A percentile compares a stretch with the other conserved stretches of the same genome.
These are phyloP conservation scores for Hypholoma fasciculare DNA, from an alignment of 768 basidiomycete species.

Conservation along the genomic window DNA sequence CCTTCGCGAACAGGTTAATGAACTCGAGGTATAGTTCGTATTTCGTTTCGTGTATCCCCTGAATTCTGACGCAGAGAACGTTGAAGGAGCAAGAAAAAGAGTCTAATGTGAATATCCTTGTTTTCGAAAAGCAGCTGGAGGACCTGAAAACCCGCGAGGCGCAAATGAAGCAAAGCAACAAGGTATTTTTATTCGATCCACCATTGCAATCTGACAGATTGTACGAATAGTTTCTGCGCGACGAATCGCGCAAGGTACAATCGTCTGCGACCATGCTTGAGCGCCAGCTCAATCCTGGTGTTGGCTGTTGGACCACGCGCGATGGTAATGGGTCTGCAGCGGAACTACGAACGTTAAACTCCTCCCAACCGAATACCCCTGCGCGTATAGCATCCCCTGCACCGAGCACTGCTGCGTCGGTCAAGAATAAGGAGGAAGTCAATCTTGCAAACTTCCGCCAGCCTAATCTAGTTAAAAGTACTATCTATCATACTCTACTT, in stretches of 20 bases:
- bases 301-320: conserved; percentile 84
- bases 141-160: conserved; percentile 71
- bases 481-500: conserved; percentile 91
- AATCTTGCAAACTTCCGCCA: conserved; percentile 60
- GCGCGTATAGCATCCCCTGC: conserved; percentile 38
- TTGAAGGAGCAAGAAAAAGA: conserved; percentile 45
- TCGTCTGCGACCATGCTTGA: conserved; percentile 89
- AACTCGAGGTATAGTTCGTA: conserved; percentile 58
- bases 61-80: conserved; percentile 25
- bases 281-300: conserved; percentile 88
- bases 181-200: conserved; percentile 50
- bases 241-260: conserved; percentile 95
- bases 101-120: conserved; percentile 43
- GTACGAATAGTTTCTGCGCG: conserved; percentile 70
- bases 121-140: conserved; percentile 68
- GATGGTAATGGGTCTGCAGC: conserved; percentile 42
- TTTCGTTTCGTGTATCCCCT: neutral
- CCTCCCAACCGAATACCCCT: conserved; percentile 29
- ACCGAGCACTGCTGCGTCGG: conserved; percentile 26
- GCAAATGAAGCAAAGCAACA: conserved; percentile 74
- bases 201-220: neutral
- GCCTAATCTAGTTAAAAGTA: conserved; percentile 89
- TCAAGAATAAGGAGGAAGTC: conserved; percentile 81
- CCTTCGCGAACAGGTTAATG: conserved; percentile 48
- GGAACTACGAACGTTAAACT: conserved; percentile 36